Percentiles rank a stretch among this genome's conserved stretches.
phyloP scores from a whole-genome alignment of 192 early-diverging fungal genomes.

The Martensiomyces pterosporus region DNA sequence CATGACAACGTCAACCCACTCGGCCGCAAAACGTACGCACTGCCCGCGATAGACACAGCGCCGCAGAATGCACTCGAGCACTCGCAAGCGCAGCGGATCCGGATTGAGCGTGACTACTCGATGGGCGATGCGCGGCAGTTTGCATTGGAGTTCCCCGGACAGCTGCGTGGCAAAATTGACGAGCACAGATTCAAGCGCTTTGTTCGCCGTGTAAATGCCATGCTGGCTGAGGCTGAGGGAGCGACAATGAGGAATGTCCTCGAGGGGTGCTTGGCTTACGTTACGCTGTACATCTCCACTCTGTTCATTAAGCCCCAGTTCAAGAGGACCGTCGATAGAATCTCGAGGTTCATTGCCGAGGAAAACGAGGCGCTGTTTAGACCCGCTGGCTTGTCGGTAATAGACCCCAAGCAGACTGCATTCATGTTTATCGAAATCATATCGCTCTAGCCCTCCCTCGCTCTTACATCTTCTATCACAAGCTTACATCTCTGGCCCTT shows the following conservation, averaged over 20 bases:
- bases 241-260: constrained; percentile 45
- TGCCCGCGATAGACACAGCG: constrained; percentile 11
- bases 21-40: constrained; percentile 24
- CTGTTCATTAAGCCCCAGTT: constrained; percentile 44
- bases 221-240: constrained; percentile 47
- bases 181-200: constrained; percentile 39
- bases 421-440: constrained; percentile 52
- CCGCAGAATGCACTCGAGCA: constrained; percentile 16
- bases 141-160: constrained; percentile 29
- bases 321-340: constrained; percentile 27
- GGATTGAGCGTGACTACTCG: constrained; percentile 52
- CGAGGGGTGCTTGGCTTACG: constrained; percentile 48
- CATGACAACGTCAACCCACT: constrained; percentile 1
- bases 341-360: constrained; percentile 22
- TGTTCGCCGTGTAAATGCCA: constrained; percentile 35
- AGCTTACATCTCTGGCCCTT: no score
- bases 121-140: constrained; percentile 41
- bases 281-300: constrained; percentile 50
- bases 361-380: constrained; percentile 45
- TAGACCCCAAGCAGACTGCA: constrained; percentile 50
- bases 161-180: constrained; percentile 40
- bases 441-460: no score
- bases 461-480: no score
- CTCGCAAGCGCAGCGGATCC: constrained; percentile 30
- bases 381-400: constrained; percentile 35